Base-by-base conservation (phyloP, 192 early-diverging fungal genomes). In the Pilaira anomala region DNA sequence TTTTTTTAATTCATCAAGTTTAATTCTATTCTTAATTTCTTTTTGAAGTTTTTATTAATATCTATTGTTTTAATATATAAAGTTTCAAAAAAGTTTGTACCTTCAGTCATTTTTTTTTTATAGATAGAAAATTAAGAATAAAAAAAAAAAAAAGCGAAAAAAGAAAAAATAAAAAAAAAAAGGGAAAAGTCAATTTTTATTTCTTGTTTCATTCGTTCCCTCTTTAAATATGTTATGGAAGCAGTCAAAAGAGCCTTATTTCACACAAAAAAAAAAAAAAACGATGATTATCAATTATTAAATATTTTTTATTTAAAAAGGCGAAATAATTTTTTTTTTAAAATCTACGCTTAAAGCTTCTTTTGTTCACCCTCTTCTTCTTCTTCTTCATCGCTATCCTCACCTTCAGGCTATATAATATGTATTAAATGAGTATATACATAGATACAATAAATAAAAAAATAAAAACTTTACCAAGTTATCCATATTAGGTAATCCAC, bases 401-500 rank as follows among this genome's bases (percentile, higher is more conserved):
- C 40, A 58, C 29, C 56, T 58, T 41, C 56, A 41, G 30, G 36
- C 56, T 58, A 58, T 8, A 24, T 42, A 58, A 18, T 21, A 41
- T 4, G 19, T 6, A 42, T 42, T 0, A 58, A 42, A 12, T 41
- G 29, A 42, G 21, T 21, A 26, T 28, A 55, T 36, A 19, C 53
- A 55, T 14, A 52, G 1, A 52, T 29, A 19, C 19, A 18, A 52
- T 7, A 12, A 49, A 52, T 14, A 29, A 5, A 52, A 12, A 11
- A 26, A 19, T 6, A 46, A 18, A 18, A 19, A 46, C 44, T 46
- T 46, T 46, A 46, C 51, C 51, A 65, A 13, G 18, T 45, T 21
- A 18, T 26, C 60, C 33, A 50, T 36, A 13, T 52, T 30, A 12
- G 39, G 48, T 64, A 60, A 68, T 48, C n/a, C 73, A 45, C 80